These are phyloP conservation scores for Trichosporon sp. DNA, from an alignment of 1,284 basidiomycete species.

Conservation along the genomic window DNA sequence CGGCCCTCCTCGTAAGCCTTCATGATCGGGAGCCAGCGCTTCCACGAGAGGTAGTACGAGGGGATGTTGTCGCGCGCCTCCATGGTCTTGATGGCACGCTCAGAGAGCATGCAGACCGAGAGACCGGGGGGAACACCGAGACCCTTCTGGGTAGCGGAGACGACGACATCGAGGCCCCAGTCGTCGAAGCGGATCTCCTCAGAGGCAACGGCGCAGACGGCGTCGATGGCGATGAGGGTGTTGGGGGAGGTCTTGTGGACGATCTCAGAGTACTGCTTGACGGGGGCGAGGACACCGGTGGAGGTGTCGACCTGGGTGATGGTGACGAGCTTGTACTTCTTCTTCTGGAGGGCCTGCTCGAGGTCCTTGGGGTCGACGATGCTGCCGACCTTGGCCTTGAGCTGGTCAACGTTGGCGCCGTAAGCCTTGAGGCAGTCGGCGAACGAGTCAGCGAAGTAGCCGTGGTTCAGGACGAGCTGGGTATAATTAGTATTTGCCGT, in stretches of 20 bases:
- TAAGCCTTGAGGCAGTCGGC: conserved; percentile 78
- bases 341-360: conserved; percentile 60
- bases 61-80: conserved; percentile 63
- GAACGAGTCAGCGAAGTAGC: conserved; percentile 86
- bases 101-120: conserved; percentile 75
- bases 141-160: conserved; percentile 92
- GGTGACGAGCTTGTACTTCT: conserved; percentile 85
- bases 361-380: conserved; percentile 56
- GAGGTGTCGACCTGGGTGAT: conserved; percentile 88
- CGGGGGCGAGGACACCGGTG: conserved; percentile 83
- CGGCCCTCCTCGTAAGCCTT: conserved; percentile 60
- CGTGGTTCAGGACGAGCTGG: conserved; percentile 57
- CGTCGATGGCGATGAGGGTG: conserved; percentile 83
- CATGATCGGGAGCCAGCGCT: conserved; percentile 94
- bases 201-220: conserved; percentile 90
- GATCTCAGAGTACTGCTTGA: conserved; percentile 68
- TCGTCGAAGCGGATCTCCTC: conserved; percentile 93
- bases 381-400: conserved; percentile 76
- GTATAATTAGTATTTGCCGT: neutral
- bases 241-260: conserved; percentile 77
- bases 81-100: conserved; percentile 71
- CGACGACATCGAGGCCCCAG: conserved; percentile 86
- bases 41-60: conserved; percentile 86
- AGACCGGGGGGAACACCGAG: conserved; percentile 92
- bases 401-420: conserved; percentile 80